These are phyloP conservation scores for Ambrosiella xylebori DNA, from an alignment of 2,329 filamentous ascomycete genomes.

Conservation along the genomic window DNA sequence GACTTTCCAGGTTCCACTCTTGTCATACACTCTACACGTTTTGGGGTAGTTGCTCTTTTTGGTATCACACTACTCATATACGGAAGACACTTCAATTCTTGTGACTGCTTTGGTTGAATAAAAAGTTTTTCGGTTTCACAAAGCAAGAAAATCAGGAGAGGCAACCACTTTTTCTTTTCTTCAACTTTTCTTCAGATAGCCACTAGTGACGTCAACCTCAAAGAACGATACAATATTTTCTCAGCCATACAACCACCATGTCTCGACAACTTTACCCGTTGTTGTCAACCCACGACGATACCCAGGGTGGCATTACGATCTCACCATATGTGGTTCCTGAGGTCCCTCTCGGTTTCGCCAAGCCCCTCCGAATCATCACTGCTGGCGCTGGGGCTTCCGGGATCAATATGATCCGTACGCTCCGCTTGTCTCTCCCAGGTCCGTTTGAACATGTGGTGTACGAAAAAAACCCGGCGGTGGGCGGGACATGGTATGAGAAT, in stretches of 20 bases:
- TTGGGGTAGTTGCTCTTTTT: not conserved
- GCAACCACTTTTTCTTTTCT: no score
- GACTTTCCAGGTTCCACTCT: no score
- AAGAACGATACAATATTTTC: no score
- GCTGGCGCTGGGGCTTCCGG: constrained; percentile 19
- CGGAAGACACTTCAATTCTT: no score
- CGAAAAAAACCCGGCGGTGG: constrained; percentile 37
- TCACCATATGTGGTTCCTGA: constrained; percentile 6
- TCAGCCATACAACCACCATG: constrained; percentile 1
- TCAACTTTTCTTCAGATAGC: no score
- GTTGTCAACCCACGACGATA: constrained; percentile 8
- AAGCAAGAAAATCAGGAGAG: no score
- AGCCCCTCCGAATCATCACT: constrained; percentile 17
- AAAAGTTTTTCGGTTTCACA: no score
- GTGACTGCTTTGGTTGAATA: no score
- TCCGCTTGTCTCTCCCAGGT: constrained; percentile 24
- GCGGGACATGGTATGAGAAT: constrained; percentile 43
- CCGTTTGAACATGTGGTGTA: constrained; percentile 31
- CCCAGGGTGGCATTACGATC: not conserved
- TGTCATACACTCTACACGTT: not conserved
- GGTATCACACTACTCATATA: no score
- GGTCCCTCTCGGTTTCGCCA: constrained; percentile 8
- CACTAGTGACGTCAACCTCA: no score
- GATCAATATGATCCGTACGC: constrained; percentile 23
- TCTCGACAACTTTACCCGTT: constrained; percentile 7